Percentiles rank a stretch among this genome's conserved stretches.
phyloP scores from a whole-genome alignment of 805 yeast species.

The Gaillardinia entomophila region DNA sequence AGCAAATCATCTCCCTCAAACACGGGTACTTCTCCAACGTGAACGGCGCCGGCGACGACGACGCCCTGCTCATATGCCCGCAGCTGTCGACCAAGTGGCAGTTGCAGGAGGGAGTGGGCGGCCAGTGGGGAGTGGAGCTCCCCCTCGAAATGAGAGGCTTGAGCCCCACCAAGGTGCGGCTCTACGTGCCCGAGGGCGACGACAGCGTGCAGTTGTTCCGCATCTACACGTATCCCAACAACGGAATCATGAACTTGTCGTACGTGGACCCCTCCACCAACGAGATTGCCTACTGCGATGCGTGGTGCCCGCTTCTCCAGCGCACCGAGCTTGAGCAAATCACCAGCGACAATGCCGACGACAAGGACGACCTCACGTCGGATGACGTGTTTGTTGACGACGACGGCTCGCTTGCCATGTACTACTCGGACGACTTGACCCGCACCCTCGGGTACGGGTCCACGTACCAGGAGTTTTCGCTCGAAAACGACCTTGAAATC shows the following conservation, averaged over 20 bases:
- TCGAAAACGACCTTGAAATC: slow-evolving; percentile 63
- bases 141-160: slow-evolving; percentile 45
- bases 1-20: slow-evolving; percentile 56
- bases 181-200: slow-evolving; percentile 54
- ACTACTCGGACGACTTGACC: slow-evolving; percentile 25
- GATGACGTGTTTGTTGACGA: slow-evolving; percentile 27
- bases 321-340: slow-evolving; percentile 26
- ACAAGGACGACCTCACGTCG: slow-evolving; percentile 24
- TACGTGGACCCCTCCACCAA: slow-evolving; percentile 73
- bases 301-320: slow-evolving; percentile 73
- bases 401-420: slow-evolving; percentile 30
- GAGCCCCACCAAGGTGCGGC: slow-evolving; percentile 65
- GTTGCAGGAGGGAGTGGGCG: slow-evolving; percentile 41
- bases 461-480: slow-evolving; percentile 75
- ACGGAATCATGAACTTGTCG: slow-evolving; percentile 87
- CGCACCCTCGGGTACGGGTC: slow-evolving; percentile 37
- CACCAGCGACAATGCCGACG: slow-evolving; percentile 15
- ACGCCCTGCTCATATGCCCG: slow-evolving; percentile 54
- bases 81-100: slow-evolving; percentile 48
- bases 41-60: slow-evolving; percentile 26
- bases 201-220: slow-evolving; percentile 61
- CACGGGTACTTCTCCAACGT: slow-evolving; percentile 49
- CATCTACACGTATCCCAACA: slow-evolving; percentile 68
- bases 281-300: slow-evolving; percentile 64
- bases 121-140: slow-evolving; percentile 59